Evolutionary conservation across 2,329 filamentous ascomycete genomes (phyloP).

Genomic region (Colletotrichum salicis): DNA sequence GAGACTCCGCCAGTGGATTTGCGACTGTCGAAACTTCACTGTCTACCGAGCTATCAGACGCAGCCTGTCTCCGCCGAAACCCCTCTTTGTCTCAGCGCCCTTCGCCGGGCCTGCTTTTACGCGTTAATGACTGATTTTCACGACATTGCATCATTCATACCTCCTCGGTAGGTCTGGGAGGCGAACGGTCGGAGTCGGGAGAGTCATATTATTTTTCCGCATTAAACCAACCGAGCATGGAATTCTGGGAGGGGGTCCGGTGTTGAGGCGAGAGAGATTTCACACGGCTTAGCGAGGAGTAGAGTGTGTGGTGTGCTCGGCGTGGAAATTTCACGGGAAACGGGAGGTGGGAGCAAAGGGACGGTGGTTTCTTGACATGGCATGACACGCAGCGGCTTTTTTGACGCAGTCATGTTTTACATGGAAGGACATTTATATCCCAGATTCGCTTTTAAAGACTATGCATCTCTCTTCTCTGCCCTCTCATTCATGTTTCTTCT

Average conservation of each 20-base stretch:
- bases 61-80: neutral
- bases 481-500: neutral
- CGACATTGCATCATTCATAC: slow-evolving; percentile 8
- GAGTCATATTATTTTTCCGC: neutral
- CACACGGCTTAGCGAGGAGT: neutral
- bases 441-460: slow-evolving; percentile 10
- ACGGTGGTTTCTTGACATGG: neutral
- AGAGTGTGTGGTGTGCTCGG: neutral
- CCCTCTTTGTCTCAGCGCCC: neutral
- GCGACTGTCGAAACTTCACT: neutral
- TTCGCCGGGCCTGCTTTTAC: neutral
- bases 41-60: no score
- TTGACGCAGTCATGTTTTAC: neutral
- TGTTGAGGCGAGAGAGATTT: no score
- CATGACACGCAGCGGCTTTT: neutral
- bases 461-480: neutral
- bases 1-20: neutral
- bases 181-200: slow-evolving; percentile 8
- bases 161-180: slow-evolving; percentile 1
- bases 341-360: neutral
- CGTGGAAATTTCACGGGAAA: neutral
- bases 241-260: no score
- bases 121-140: slow-evolving; percentile 3
- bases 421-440: slow-evolving; percentile 21
- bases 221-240: neutral